A percentile compares a stretch with the other conserved stretches of the same genome.
Evolutionary conservation across 768 basidiomycete species (phyloP).

Genomic region (Russula olivacea): DNA sequence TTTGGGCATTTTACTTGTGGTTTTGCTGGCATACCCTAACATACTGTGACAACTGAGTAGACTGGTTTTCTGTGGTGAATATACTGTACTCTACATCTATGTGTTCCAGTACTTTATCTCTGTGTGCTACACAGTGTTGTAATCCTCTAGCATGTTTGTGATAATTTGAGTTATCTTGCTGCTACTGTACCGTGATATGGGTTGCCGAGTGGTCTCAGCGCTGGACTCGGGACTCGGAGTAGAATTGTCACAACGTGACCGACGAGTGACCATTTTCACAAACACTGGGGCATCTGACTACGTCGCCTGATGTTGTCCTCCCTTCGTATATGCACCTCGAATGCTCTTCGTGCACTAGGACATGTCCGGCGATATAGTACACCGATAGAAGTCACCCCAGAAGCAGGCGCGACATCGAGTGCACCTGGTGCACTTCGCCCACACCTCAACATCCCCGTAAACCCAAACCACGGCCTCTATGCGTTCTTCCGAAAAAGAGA

Average conservation of each 20-base stretch:
- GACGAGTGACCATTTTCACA: neutral
- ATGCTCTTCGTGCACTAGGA: neutral
- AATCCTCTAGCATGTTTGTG: neutral
- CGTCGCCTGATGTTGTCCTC: conserved; percentile 14
- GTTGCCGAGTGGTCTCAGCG: too few species aligned
- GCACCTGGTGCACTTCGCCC: conserved; percentile 36
- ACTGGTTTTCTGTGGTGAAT: neutral
- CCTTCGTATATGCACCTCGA: conserved; percentile 9
- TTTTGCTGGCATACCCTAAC: neutral
- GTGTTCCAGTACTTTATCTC: neutral
- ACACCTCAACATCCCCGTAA: conserved; percentile 39
- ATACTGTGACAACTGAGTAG: neutral
- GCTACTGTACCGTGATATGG: too few species aligned
- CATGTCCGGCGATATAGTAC: conserved; percentile 17
- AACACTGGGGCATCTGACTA: too few species aligned
- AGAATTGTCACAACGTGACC: too few species aligned
- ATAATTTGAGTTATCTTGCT: neutral
- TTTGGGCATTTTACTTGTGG: neutral
- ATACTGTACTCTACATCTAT: conserved; percentile 4
- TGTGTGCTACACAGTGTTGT: neutral
- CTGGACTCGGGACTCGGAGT: too few species aligned
- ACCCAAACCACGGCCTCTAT: conserved; percentile 69
- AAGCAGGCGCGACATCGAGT: neutral
- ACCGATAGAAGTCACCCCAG: conserved; percentile 5
- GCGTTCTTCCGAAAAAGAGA: conserved; percentile 64